Evolutionary conservation across 768 basidiomycete species (phyloP).

Genomic region (Suillus brevipes): DNA sequence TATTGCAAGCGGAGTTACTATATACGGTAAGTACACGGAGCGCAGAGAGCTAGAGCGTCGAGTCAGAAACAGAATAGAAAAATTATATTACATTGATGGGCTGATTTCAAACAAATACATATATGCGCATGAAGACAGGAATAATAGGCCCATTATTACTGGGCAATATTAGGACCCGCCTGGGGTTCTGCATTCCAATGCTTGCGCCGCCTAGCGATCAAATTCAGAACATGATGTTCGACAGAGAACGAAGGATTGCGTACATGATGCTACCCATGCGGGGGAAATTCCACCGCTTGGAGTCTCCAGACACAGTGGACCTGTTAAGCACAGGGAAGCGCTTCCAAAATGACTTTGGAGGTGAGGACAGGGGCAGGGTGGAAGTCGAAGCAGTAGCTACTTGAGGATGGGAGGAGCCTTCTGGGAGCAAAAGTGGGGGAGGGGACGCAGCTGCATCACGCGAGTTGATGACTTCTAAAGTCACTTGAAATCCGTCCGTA

Average conservation of each 20-base stretch:
- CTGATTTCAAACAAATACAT: too few relatives aligned
- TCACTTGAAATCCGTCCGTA: not conserved
- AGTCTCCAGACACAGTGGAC: not conserved
- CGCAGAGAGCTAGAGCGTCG: too few relatives aligned
- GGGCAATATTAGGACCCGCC: not conserved
- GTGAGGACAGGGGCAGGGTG: not conserved
- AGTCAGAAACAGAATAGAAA: too few relatives aligned
- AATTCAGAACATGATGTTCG: not conserved
- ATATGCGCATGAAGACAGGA: not conserved
- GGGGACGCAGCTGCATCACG: not conserved
- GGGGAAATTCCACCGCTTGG: not conserved
- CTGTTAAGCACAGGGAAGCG: not conserved
- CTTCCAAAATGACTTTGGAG: not conserved
- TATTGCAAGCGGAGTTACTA: too few relatives aligned
- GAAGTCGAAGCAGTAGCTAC: not conserved
- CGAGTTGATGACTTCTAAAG: not conserved
- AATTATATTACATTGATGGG: too few relatives aligned
- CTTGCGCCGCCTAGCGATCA: not conserved
- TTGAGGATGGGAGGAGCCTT: not conserved
- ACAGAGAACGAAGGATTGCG: not conserved
- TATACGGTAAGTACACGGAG: too few relatives aligned
- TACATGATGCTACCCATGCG: not conserved
- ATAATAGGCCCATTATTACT: not conserved
- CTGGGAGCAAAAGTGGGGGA: not conserved
- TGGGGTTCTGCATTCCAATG: not conserved